These are phyloP conservation scores for Rhynchosporium graminicola DNA, from an alignment of 2,329 filamentous ascomycete species.

Conservation along the genomic window DNA sequence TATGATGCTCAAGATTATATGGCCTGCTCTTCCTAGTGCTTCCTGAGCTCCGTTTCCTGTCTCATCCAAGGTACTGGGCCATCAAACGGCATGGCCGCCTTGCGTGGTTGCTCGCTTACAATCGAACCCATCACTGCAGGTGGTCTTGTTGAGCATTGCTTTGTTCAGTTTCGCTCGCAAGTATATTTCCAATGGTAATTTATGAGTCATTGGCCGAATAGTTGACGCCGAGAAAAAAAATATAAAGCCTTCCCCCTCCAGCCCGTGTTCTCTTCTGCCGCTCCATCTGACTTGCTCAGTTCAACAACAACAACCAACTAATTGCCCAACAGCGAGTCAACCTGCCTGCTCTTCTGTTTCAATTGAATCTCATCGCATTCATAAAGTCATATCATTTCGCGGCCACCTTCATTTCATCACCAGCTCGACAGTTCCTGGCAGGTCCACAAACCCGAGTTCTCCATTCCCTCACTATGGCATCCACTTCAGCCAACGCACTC, in stretches of 20 bases:
- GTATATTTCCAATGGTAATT: neutral
- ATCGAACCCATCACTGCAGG: too few species aligned
- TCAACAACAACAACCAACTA: neutral
- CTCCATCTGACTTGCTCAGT: neutral
- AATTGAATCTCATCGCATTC: neutral
- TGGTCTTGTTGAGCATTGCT: neutral
- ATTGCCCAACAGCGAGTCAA: neutral
- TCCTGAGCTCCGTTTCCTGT: too few species aligned
- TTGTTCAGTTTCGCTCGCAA: neutral
- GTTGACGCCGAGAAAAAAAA: neutral
- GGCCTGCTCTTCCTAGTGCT: too few species aligned
- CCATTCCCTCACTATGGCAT: neutral
- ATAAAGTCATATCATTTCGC: neutral
- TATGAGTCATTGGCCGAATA: slow-evolving; percentile 5
- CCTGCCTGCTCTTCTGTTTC: neutral
- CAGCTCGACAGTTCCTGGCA: neutral
- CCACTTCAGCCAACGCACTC: neutral
- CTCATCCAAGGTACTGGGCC: too few species aligned
- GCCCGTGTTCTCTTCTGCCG: neutral
- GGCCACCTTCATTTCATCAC: neutral
- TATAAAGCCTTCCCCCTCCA: neutral
- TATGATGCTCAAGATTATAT: too few species aligned
- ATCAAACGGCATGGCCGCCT: neutral
- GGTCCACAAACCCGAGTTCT: neutral
- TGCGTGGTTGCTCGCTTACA: neutral